Base-by-base conservation (phyloP, 345 rosid species). In the Sonneratia alba region DNA sequence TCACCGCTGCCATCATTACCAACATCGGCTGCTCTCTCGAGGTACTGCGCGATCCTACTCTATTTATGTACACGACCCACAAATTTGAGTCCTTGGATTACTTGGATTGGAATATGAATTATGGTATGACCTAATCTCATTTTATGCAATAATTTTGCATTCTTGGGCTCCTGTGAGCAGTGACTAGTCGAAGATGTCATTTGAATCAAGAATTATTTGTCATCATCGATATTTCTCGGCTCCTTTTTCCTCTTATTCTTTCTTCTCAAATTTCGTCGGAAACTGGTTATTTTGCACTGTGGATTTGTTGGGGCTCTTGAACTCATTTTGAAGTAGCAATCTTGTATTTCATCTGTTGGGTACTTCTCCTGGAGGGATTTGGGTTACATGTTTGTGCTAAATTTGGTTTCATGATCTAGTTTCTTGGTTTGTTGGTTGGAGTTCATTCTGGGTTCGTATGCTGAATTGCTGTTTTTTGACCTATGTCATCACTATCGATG, bases 11-110 rank as follows among this genome's bases (percentile, higher is more conserved):
- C 61, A 77, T 96, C 73, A 87, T 89, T 71, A 89, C 96, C 85
- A 92, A 96, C 37, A 90, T 92, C 66, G 98, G 99, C 38, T 96
- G 99, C 79, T 91, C 99, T 3, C 96, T 96, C 62, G 99, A 96
- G 67, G 99, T 92, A 45, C 38, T 42, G 70, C 27, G 11, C 14
- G 32, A 16, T 13, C 45, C 22, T 65, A 11, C n/a, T 42, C 45
- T 4, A 53, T 53, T 7, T 16, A 53, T 53, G 15, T 3, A 16
- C n/a, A 53, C 57, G 57, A 24, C 66, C 66, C 38, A 62, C 18
- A 36, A 34, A n/a, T 57, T 57, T 57, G 32, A n/a, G 63, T 10
- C 12, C 32, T 7, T 16, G 19, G 22, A 3, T 56, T 56, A 8
- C 1, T 22, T 56, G 21, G 62, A n/a, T 56, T n/a, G 62, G 62